phyloP scores from a whole-genome alignment of 2,329 filamentous ascomycete genomes.

The Fusarium sp. region DNA sequence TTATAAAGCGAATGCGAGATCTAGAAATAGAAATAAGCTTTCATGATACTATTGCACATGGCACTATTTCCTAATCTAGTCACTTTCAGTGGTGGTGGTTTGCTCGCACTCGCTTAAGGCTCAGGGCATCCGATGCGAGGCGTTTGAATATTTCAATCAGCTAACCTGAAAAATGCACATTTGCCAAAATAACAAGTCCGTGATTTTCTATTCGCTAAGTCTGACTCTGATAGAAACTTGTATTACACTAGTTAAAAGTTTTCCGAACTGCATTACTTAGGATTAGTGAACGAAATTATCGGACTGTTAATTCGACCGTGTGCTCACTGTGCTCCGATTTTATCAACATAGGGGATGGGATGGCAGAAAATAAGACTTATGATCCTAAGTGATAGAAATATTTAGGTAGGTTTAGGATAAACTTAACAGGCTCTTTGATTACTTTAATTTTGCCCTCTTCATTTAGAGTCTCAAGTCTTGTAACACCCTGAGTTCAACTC shows the following conservation, averaged over 20 bases:
- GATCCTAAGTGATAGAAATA: too few relatives aligned
- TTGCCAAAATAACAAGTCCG: not conserved
- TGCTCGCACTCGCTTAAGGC: constrained; percentile 34
- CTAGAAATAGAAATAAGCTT: not conserved
- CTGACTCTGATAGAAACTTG: not conserved
- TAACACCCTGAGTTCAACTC: not conserved
- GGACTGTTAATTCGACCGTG: not conserved
- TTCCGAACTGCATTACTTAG: not conserved
- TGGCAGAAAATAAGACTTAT: too few relatives aligned
- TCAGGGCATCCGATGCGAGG: not conserved
- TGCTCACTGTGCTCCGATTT: not conserved
- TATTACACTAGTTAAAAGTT: not conserved
- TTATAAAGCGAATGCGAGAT: constrained; percentile 27
- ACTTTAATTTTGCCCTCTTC: too few relatives aligned
- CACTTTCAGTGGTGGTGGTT: constrained; percentile 2
- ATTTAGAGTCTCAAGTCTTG: too few relatives aligned
- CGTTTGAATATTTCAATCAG: not conserved
- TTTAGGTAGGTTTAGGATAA: too few relatives aligned
- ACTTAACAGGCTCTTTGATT: too few relatives aligned
- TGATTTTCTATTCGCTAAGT: not conserved
- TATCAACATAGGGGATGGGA: too few relatives aligned
- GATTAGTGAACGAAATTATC: not conserved
- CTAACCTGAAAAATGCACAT: not conserved
- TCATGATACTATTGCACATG: not conserved
- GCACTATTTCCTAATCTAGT: constrained; percentile 1